Base-by-base conservation (phyloP, 345 rosid genomes). In the Arabis hirsuta region DNA sequence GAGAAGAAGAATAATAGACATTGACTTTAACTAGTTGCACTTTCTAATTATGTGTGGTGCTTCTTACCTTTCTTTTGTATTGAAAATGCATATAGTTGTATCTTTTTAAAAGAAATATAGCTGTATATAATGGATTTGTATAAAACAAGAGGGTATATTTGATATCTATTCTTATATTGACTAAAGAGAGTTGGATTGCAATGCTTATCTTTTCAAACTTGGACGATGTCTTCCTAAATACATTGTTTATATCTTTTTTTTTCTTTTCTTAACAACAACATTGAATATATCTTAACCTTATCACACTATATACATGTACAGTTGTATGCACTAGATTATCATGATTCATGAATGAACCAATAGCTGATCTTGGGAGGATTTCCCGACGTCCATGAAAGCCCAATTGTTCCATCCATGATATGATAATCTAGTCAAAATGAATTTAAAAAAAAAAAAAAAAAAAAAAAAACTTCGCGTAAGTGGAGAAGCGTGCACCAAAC, bases 1-100 rank as follows among this genome's bases (percentile, higher is more conserved):
- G 46, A 59, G 48, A 61, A 12, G 56, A 22, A 36, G 9, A 31
- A 53, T 22, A 13, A 14, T 50, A 59, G 22, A 67, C 79, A 22
- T 72, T 75, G 79, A 68, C 65, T 74, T 61, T 36, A 9, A 1
- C 79, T 36, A 69, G 59, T 75, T 68, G 69, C 64, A 61, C 0
- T 45, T 68, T 66, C 48, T 67, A 74, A 34, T 34, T 14, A 34
- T 67, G 44, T 75, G 79, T 67, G 41, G 72, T 42, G 62, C 12
- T 12, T 47, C 39, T 46, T 29, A 52, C 34, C 13, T 53, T 58
- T 74, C 14, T 50, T 51, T 9, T 9, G 3, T 36, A 36, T 36
- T 36, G 10, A 8, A 36, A 1, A 2, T 36, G 10, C 3, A 9
- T 36, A 36, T 36, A 36, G 3, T 0, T 36, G 36, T 32, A 32